Percentiles rank a stretch among this genome's conserved stretches.
These are phyloP conservation scores for Rheum nobile DNA, from an alignment of 148 eudicot species.

Conservation along the genomic window DNA sequence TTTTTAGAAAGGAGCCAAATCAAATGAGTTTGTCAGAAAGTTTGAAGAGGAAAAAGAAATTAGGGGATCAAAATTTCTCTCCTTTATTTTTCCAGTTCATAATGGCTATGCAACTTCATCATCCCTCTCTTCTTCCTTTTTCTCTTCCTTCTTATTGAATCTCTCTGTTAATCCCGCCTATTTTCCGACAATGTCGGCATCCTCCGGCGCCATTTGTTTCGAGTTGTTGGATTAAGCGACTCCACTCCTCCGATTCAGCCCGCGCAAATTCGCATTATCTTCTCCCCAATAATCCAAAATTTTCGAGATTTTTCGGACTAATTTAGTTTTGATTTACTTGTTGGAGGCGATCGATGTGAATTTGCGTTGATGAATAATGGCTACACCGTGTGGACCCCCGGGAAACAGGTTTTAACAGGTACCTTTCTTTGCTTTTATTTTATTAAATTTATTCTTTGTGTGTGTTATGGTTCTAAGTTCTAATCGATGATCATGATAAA, in stretches of 20 bases:
- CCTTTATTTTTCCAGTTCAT: not conserved
- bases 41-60: not conserved
- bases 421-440: not conserved
- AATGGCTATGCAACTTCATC: not conserved
- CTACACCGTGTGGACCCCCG: not conserved
- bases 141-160: not conserved
- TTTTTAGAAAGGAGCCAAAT: not conserved
- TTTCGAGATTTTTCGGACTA: not conserved
- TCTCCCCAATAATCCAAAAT: not conserved
- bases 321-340: not conserved
- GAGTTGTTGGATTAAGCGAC: not conserved
- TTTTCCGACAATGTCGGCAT: slow-evolving; percentile 43
- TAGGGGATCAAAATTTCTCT: not conserved
- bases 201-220: slow-evolving; percentile 5
- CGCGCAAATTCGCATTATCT: not conserved
- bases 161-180: slow-evolving; percentile 39
- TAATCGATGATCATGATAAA: not conserved
- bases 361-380: not conserved
- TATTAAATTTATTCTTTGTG: not conserved
- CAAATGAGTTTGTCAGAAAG: not conserved
- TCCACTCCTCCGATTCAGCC: not conserved
- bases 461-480: not conserved
- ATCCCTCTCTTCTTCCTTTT: not conserved
- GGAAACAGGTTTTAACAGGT: not conserved
- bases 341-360: not conserved